Conservation (phyloP, 1,284 basidiomycete species). For the Irpex lacteus region DNA sequence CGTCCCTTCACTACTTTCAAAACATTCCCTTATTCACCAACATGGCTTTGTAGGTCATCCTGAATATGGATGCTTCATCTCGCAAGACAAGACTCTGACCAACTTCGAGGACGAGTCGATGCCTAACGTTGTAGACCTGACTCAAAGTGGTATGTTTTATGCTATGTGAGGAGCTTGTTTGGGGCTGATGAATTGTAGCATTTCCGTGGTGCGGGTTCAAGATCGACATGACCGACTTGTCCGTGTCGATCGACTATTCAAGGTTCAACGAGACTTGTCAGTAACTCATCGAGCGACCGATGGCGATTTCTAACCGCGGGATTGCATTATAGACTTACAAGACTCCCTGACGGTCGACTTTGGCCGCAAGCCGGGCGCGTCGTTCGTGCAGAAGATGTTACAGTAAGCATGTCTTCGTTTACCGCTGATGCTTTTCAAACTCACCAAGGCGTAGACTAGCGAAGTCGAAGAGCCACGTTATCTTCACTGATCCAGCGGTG, state of each 20-base stretch:
- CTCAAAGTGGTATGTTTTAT: constrained; percentile 41
- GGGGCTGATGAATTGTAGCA: constrained; percentile 37
- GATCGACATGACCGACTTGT: constrained; percentile 74
- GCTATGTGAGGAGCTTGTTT: too few species aligned
- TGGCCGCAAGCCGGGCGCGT: constrained; percentile 53
- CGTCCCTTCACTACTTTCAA: background rate
- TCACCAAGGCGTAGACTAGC: constrained; percentile 45
- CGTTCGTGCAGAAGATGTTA: constrained; percentile 67
- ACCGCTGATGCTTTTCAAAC: background rate
- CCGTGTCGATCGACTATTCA: constrained; percentile 73
- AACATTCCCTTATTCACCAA: background rate
- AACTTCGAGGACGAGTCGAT: constrained; percentile 77
- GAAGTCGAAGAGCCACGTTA: constrained; percentile 66
- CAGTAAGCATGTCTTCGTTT: constrained; percentile 42
- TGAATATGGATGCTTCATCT: constrained; percentile 91
- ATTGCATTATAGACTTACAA: constrained; percentile 41
- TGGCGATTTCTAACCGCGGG: too few species aligned
- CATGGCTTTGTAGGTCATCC: constrained; percentile 61
- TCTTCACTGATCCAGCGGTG: constrained; percentile 76
- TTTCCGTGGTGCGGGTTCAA: constrained; percentile 91
- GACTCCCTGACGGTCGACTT: constrained; percentile 67
- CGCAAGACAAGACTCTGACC: constrained; percentile 83
- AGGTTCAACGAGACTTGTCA: constrained; percentile 61
- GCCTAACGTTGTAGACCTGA: constrained; percentile 49
- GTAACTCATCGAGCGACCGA: constrained; percentile 15